Percentiles rank a stretch among this genome's conserved stretches.
These are phyloP conservation scores for Lichtheimia hyalospora DNA, from an alignment of 371 early-diverging fungal species.

Conservation along the genomic window DNA sequence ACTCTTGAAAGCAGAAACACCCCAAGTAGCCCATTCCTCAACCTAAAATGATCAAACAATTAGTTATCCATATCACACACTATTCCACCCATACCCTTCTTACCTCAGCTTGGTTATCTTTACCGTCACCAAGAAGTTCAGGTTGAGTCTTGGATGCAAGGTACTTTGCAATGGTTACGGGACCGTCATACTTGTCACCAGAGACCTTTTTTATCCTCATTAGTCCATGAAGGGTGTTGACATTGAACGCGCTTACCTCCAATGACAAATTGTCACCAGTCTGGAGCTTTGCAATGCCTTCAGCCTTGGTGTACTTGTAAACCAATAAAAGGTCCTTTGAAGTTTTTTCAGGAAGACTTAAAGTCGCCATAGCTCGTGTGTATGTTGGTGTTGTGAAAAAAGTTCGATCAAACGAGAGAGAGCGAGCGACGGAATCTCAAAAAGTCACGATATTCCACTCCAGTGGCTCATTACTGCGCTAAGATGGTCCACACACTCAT, in stretches of 20 bases:
- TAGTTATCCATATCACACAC: slow-evolving; percentile 16
- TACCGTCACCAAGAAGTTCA: slow-evolving; percentile 53
- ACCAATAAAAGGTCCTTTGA: slow-evolving; percentile 35
- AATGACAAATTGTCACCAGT: slow-evolving; percentile 24
- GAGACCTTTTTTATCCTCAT: slow-evolving; percentile 25
- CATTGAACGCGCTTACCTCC: slow-evolving; percentile 24
- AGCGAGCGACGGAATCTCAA: no score
- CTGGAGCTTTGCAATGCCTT: slow-evolving; percentile 28
- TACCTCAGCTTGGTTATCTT: slow-evolving; percentile 58
- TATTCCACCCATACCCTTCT: not conserved
- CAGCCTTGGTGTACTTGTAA: slow-evolving; percentile 29
- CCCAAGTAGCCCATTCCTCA: slow-evolving; percentile 47
- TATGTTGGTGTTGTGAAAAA: no score
- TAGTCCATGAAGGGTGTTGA: not conserved
- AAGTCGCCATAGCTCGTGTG: slow-evolving; percentile 18
- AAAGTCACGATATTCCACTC: no score
- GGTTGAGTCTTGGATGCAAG: slow-evolving; percentile 50
- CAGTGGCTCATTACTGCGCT: no score
- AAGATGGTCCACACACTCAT: no score
- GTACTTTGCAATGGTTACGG: slow-evolving; percentile 52
- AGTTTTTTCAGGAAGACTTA: slow-evolving; percentile 38
- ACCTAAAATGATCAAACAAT: slow-evolving; percentile 38
- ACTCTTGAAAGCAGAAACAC: slow-evolving; percentile 29
- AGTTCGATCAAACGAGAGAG: no score
- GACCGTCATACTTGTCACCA: slow-evolving; percentile 49